Evolutionary conservation across 257 asterid species (phyloP), one percentile per base, ranked within the genome.

Genomic region (Solanum lycopersicoides): DNA sequence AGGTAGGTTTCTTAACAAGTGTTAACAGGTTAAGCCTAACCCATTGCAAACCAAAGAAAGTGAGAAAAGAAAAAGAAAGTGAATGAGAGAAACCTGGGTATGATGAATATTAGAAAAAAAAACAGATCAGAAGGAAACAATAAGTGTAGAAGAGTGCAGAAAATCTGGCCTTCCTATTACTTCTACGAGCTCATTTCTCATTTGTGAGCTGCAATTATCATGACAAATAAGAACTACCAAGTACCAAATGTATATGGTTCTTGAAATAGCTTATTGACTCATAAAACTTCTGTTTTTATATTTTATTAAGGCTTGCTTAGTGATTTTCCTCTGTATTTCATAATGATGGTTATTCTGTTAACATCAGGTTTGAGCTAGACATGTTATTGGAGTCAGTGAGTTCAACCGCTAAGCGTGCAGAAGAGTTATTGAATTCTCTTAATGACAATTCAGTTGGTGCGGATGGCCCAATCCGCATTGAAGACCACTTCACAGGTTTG

Each of bases 301-400:
- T 50, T 63, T 32, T 50, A 69, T 50, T 20, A 32, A 82, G 21
- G 71, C 85, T 82, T 82, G 45, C 69, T 73, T 20, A 82, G 85
- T 82, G 71, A 23, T 82, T 82, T 50, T 82, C 32, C 8, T 82
- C 32, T 82, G 71, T 34, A 82, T 82, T 82, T 50, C 68, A 32
- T 82, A 50, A 32, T 82, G 28, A 80, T 28, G 66, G 84, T 82
- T 50, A 44, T 84, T 63, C 69, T 82, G 69, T 66, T 60, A 50
- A 30, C 87, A 66, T 37, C 91, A 90, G 94, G 86, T 90, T 86
- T 90, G 94, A 90, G 86, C 91, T 92, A 23, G 93, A 90, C 89
- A 92, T 92, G 94, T 53, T 92, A 47, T 89, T 90, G 89, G 94
- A 92, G 73, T 89, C 92, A 2, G 91, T 90, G 69, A 92, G 82